These are phyloP conservation scores for Endothia cerciana DNA, from an alignment of 2,329 filamentous ascomycete species.

Conservation along the genomic window DNA sequence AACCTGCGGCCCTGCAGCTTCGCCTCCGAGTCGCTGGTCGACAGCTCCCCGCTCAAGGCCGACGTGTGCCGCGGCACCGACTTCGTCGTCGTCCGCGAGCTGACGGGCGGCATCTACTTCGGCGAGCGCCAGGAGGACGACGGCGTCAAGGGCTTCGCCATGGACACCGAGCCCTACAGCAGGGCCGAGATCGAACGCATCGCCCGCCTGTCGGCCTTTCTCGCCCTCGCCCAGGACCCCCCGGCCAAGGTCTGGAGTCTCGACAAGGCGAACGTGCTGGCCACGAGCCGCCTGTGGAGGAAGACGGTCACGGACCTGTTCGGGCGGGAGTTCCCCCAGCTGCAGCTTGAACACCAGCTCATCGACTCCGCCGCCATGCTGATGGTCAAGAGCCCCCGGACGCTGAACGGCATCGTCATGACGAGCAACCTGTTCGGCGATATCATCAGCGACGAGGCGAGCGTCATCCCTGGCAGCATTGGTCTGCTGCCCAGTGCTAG, in stretches of 20 bases:
- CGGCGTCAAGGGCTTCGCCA: slow-evolving; percentile 68
- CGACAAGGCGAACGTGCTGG: slow-evolving; percentile 96
- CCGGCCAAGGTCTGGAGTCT: slow-evolving; percentile 81
- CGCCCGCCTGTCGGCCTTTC: slow-evolving; percentile 76
- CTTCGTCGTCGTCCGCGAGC: slow-evolving; percentile 89
- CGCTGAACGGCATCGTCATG: slow-evolving; percentile 87
- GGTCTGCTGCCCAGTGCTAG: slow-evolving; percentile 88
- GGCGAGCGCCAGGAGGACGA: slow-evolving; percentile 83
- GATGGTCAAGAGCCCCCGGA: slow-evolving; percentile 90
- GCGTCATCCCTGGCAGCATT: slow-evolving; percentile 88
- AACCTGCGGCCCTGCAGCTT: slow-evolving; percentile 98
- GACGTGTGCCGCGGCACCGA: slow-evolving; percentile 84
- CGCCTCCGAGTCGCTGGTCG: slow-evolving; percentile 81
- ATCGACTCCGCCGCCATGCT: slow-evolving; percentile 98
- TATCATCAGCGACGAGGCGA: slow-evolving; percentile 94
- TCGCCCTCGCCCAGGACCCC: slow-evolving; percentile 77
- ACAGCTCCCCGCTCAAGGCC: slow-evolving; percentile 84
- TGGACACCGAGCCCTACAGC: slow-evolving; percentile 87
- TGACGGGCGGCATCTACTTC: slow-evolving; percentile 95
- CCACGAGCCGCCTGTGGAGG: slow-evolving; percentile 86
- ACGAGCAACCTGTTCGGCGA: slow-evolving; percentile 96
- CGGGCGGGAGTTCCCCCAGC: slow-evolving; percentile 83
- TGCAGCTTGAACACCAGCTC: slow-evolving; percentile 84
- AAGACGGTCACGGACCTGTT: slow-evolving; percentile 85
- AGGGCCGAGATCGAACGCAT: slow-evolving; percentile 86